These are phyloP conservation scores for Xylariales sp. DNA, from an alignment of 2,329 filamentous ascomycete species.

Conservation along the genomic window DNA sequence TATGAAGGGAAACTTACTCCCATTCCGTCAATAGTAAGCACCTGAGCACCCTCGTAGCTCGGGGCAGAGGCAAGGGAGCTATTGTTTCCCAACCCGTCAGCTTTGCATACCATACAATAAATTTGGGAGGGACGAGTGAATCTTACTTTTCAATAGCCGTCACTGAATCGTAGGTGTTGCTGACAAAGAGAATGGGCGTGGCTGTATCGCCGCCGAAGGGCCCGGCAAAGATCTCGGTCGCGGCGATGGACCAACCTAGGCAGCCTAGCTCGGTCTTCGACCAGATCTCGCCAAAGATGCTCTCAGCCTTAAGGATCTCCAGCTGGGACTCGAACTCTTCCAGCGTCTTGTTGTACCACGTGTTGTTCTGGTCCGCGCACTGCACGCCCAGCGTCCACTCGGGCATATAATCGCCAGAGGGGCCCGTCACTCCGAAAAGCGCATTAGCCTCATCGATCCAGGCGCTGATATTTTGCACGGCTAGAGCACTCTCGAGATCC, in stretches of 20 bases:
- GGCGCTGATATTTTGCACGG: conserved; percentile 4
- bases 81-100: not conserved
- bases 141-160: conserved; percentile 12
- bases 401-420: not conserved
- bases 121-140: not conserved
- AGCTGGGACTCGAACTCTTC: conserved; percentile 8
- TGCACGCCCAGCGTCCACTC: conserved; percentile 7
- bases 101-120: not conserved
- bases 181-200: conserved; percentile 12
- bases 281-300: conserved; percentile 10
- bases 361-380: conserved; percentile 11
- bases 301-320: conserved; percentile 6
- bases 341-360: conserved; percentile 11
- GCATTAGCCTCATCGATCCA: conserved; percentile 1
- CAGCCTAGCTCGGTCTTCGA: conserved; percentile 7
- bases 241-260: conserved; percentile 10
- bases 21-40: conserved; percentile 8
- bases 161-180: conserved; percentile 12
- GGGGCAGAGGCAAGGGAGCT: conserved; percentile 8
- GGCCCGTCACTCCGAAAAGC: not conserved
- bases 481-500: conserved; percentile 4
- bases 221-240: conserved; percentile 9
- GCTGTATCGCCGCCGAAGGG: conserved; percentile 10
- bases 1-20: conserved; percentile 7
- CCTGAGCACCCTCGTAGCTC: conserved; percentile 9